Evolutionary conservation across 176 grass and related monocot species (phyloP).

Genomic region (Poa annua): DNA sequence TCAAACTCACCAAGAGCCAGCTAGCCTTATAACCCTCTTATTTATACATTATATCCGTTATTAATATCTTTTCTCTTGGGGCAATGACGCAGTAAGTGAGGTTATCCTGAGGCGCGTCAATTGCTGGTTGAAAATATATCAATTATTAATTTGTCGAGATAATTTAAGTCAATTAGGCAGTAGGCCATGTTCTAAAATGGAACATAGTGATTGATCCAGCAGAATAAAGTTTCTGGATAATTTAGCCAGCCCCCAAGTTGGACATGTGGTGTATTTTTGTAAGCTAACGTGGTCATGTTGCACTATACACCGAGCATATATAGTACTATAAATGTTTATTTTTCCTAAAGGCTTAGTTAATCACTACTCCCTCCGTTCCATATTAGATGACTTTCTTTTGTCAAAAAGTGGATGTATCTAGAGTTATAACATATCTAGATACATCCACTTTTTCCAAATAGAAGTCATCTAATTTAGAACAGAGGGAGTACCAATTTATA

Average conservation of each 20-base stretch:
- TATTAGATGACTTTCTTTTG: too few species aligned
- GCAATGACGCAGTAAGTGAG: too few species aligned
- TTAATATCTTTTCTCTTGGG: too few species aligned
- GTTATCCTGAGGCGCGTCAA: too few species aligned
- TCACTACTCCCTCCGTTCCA: too few species aligned
- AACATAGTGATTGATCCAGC: conserved; percentile 2
- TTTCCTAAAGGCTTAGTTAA: too few species aligned
- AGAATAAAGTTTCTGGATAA: conserved; percentile 39
- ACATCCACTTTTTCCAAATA: too few species aligned
- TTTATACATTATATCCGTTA: not conserved
- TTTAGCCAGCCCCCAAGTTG: conserved; percentile 30
- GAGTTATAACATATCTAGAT: too few species aligned
- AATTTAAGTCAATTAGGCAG: not conserved
- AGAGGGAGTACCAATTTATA: too few species aligned
- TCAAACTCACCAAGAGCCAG: conserved; percentile 34
- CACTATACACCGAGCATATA: not conserved
- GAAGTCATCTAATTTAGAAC: too few species aligned
- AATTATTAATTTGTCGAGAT: conserved; percentile 10
- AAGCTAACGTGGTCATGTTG: not conserved
- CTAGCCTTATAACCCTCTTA: conserved; percentile 11
- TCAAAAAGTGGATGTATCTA: too few species aligned
- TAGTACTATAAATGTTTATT: not conserved
- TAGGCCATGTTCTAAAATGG: conserved; percentile 31
- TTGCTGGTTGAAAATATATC: not conserved
- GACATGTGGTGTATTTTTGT: too few species aligned